phyloP scores from a whole-genome alignment of 352 stramenopile genomes.

The Achlya hypogyna region DNA sequence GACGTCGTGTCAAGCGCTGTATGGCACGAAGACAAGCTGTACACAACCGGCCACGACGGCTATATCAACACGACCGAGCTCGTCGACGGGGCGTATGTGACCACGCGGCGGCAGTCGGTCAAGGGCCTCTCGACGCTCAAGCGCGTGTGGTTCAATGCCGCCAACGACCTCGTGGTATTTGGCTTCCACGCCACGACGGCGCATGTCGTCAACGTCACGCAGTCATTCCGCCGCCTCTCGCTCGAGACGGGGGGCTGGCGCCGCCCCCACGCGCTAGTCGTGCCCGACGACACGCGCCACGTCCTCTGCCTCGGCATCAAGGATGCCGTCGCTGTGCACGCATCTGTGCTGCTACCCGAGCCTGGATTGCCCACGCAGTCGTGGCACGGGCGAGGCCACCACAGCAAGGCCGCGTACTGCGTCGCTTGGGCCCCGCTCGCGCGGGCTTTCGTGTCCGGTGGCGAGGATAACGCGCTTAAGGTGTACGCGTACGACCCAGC shows the following conservation, averaged over 20 bases:
- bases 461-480: constrained; percentile 78
- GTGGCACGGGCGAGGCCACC: constrained; percentile 46
- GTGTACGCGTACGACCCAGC: constrained; percentile 29
- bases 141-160: constrained; percentile 35
- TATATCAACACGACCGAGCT: constrained; percentile 56
- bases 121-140: constrained; percentile 74
- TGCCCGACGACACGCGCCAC: not conserved
- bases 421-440: constrained; percentile 31
- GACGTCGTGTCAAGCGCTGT: constrained; percentile 36
- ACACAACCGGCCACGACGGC: constrained; percentile 72
- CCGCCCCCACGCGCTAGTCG: constrained; percentile 52
- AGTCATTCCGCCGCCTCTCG: constrained; percentile 65
- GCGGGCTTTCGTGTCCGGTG: constrained; percentile 48
- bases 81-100: constrained; percentile 23
- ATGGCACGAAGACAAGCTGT: constrained; percentile 27
- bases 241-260: constrained; percentile 78
- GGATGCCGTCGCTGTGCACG: constrained; percentile 59
- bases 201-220: constrained; percentile 61
- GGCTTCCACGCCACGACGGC: constrained; percentile 69
- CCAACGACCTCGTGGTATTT: constrained; percentile 60
- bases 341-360: constrained; percentile 22
- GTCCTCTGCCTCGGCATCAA: not conserved
- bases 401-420: constrained; percentile 69
- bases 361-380: constrained; percentile 29
- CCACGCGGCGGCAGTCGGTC: constrained; percentile 44